These are phyloP conservation scores for Fusarium tuaranense DNA, from an alignment of 2,329 filamentous ascomycete species.

Conservation along the genomic window DNA sequence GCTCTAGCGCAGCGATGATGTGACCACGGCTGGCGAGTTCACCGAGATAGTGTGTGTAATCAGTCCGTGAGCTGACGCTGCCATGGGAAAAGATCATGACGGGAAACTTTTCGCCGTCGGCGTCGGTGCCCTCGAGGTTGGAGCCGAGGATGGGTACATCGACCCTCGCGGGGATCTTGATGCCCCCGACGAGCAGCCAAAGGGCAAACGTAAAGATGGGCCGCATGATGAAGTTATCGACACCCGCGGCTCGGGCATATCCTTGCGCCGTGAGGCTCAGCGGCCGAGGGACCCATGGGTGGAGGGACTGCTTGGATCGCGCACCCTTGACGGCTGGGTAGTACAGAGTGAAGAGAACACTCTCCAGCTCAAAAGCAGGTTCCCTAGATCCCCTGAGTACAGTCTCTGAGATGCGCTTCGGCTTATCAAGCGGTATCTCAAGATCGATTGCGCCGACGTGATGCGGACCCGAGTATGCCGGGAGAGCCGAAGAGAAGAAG, in stretches of 20 bases:
- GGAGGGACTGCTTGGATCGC: slow-evolving; percentile 44
- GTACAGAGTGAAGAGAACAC: slow-evolving; percentile 63
- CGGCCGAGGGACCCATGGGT: slow-evolving; percentile 60
- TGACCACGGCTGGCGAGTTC: slow-evolving; percentile 63
- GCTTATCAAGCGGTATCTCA: slow-evolving; percentile 55
- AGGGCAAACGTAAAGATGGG: slow-evolving; percentile 57
- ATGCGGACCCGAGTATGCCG: slow-evolving; percentile 57
- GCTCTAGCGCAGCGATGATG: slow-evolving; percentile 63
- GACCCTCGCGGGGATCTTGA: slow-evolving; percentile 61
- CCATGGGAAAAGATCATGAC: slow-evolving; percentile 66
- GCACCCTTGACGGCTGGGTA: slow-evolving; percentile 54
- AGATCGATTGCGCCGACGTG: slow-evolving; percentile 61
- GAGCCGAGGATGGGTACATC: slow-evolving; percentile 55
- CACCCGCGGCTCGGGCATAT: slow-evolving; percentile 58
- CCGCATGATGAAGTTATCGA: slow-evolving; percentile 57
- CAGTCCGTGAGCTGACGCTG: slow-evolving; percentile 61
- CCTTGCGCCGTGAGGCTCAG: slow-evolving; percentile 58
- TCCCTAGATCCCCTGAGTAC: slow-evolving; percentile 49
- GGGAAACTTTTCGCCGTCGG: slow-evolving; percentile 49
- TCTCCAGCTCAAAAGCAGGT: slow-evolving; percentile 59
- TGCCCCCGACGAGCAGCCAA: slow-evolving; percentile 55
- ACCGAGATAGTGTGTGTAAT: slow-evolving; percentile 64
- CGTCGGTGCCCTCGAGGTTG: slow-evolving; percentile 25
- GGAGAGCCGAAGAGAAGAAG: slow-evolving; percentile 58
- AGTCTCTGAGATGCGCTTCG: slow-evolving; percentile 47